Conservation (phyloP, 208 protist genomes). For the Trypanosoma conorhini region DNA sequence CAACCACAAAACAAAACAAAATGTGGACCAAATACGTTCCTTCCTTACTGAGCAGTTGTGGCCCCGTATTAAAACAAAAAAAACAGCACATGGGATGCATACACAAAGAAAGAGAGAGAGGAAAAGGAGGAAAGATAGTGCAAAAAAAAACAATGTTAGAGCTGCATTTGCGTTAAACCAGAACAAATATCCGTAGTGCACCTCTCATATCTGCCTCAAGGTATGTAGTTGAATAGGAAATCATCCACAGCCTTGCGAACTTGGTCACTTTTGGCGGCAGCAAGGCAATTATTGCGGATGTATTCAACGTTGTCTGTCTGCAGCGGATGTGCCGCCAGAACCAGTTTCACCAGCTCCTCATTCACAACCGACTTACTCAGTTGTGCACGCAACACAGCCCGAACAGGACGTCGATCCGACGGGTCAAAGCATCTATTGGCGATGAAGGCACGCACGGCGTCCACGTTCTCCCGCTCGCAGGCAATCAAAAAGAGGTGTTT, state of each 20-base stretch:
- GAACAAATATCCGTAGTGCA: neutral
- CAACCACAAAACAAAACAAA: too few species aligned
- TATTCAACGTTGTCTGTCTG: constrained; percentile 40
- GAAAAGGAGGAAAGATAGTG: neutral
- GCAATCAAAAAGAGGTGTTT: constrained; percentile 65
- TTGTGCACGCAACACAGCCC: constrained; percentile 58
- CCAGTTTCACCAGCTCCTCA: constrained; percentile 48
- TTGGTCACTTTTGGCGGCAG: constrained; percentile 31
- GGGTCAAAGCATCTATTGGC: constrained; percentile 57
- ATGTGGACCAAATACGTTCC: too few species aligned
- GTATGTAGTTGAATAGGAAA: constrained; percentile 14
- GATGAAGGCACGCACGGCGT: constrained; percentile 63
- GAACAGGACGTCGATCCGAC: constrained; percentile 50
- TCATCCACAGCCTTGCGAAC: constrained; percentile 24
- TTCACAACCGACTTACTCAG: constrained; percentile 38
- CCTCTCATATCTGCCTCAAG: neutral
- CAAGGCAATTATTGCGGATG: constrained; percentile 44
- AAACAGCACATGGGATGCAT: too few species aligned
- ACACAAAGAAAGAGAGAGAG: neutral
- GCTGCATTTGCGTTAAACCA: neutral
- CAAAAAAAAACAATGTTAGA: neutral
- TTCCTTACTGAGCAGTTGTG: too few species aligned
- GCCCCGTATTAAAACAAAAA: too few species aligned
- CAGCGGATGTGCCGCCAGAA: constrained; percentile 48
- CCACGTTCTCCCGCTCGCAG: constrained; percentile 63